phyloP scores from a whole-genome alignment of 2,329 filamentous ascomycete genomes.

The Trichocomaceae sp. region DNA sequence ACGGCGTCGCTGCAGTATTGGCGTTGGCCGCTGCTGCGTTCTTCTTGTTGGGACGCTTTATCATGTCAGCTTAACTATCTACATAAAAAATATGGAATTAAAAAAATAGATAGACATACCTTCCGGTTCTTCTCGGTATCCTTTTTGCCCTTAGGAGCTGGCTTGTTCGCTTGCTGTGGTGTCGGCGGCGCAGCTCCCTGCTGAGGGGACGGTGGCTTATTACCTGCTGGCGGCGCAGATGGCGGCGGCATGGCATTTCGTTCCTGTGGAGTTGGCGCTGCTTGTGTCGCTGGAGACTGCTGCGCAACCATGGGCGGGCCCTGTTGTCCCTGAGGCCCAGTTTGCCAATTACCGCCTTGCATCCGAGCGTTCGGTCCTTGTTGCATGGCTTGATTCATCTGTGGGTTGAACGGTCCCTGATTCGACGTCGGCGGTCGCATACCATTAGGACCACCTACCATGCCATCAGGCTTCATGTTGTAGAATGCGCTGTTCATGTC shows the following conservation, averaged over 20 bases:
- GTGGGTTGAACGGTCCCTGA: conserved; percentile 39
- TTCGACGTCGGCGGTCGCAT: conserved; percentile 57
- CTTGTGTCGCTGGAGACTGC: conserved; percentile 38
- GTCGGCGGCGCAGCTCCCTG: conserved; percentile 52
- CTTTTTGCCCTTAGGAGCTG: conserved; percentile 55
- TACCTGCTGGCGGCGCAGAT: conserved; percentile 37
- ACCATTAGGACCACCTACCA: conserved; percentile 31
- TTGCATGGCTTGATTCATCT: conserved; percentile 17
- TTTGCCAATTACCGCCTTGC: conserved; percentile 37
- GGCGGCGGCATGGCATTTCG: conserved; percentile 48
- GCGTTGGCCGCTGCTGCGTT: conserved; percentile 30
- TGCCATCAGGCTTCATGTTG: conserved; percentile 39
- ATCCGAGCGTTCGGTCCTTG: conserved; percentile 28
- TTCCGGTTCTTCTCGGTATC: conserved; percentile 49
- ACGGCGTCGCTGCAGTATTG: conserved; percentile 38
- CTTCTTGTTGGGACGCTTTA: conserved; percentile 41
- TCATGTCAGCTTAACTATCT: conserved; percentile 16
- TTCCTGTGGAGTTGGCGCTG: conserved; percentile 53
- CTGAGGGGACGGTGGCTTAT: conserved; percentile 39
- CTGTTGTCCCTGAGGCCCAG: conserved; percentile 24
- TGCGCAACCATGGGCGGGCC: conserved; percentile 44
- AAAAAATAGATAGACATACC: conserved; percentile 38
- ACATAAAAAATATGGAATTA: background rate
- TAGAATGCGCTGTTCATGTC: conserved; percentile 40
- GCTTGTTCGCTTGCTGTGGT: conserved; percentile 53